Conservation (phyloP, 805 yeast genomes). For the Teunomyces aglyptinius region DNA sequence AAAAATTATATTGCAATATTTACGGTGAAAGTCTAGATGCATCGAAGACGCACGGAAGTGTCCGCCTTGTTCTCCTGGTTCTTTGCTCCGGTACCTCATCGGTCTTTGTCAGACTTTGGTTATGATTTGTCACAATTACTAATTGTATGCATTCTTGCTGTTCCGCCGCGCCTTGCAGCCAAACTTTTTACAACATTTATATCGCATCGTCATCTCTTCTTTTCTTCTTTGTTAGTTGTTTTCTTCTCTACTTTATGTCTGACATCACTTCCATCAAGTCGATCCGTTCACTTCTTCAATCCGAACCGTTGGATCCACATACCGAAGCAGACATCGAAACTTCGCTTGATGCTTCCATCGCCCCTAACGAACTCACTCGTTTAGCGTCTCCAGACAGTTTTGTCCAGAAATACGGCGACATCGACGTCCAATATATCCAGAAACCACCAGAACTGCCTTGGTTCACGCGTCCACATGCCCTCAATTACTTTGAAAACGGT, state of each 20-base stretch:
- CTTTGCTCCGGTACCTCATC: neutral
- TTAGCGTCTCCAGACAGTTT: constrained; percentile 42
- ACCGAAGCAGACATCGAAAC: neutral
- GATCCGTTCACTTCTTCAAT: neutral
- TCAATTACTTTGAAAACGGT: constrained; percentile 60
- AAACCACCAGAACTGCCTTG: constrained; percentile 37
- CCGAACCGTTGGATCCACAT: neutral
- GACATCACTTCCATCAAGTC: neutral
- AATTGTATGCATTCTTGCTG: neutral
- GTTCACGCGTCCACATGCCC: constrained; percentile 55
- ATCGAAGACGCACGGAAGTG: too few species aligned
- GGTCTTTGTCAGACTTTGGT: too few species aligned
- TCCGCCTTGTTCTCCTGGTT: neutral
- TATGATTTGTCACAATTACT: too few species aligned
- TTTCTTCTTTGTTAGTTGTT: neutral
- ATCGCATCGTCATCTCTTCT: neutral
- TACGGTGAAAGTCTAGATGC: too few species aligned
- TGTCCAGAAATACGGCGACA: constrained; percentile 48
- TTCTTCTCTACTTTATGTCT: neutral
- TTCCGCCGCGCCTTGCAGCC: neutral
- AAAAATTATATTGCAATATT: too few species aligned
- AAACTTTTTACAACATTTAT: too few species aligned
- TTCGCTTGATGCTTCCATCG: neutral
- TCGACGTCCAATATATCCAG: constrained; percentile 46
- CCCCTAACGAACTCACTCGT: constrained; percentile 16